Conservation (phyloP, 1,284 basidiomycete species). For the Fomitopsis schrenkii region DNA sequence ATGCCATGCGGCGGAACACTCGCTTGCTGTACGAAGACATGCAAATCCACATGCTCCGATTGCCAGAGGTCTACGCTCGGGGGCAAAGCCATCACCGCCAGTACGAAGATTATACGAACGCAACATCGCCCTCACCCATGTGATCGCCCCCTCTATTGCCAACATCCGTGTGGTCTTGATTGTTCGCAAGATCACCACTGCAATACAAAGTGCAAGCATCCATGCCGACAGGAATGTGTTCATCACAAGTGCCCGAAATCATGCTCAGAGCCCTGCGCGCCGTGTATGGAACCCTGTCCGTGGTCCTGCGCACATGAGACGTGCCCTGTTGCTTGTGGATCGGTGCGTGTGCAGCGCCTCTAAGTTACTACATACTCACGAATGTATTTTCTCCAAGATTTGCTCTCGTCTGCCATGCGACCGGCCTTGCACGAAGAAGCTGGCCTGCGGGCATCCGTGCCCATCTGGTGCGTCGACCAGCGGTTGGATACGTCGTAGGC, state of each 20-base stretch:
- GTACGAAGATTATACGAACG: constrained; percentile 22
- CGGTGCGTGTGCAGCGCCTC: constrained; percentile 40
- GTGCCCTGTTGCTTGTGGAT: constrained; percentile 69
- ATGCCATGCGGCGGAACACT: constrained; percentile 40
- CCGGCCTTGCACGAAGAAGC: constrained; percentile 39
- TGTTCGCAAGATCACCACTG: constrained; percentile 53
- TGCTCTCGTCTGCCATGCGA: constrained; percentile 70
- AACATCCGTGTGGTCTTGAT: constrained; percentile 46
- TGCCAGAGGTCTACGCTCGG: constrained; percentile 38
- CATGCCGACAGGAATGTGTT: constrained; percentile 54
- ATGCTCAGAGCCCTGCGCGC: constrained; percentile 57
- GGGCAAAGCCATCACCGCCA: not conserved
- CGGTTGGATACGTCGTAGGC: not conserved
- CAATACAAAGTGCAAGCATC: constrained; percentile 38
- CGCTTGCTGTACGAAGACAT: constrained; percentile 53
- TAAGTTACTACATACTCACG: not conserved
- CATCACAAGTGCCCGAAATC: constrained; percentile 43
- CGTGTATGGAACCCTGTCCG: constrained; percentile 58
- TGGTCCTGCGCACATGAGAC: constrained; percentile 51
- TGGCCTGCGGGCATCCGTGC: constrained; percentile 62
- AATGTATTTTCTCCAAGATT: constrained; percentile 35
- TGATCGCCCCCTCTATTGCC: constrained; percentile 51
- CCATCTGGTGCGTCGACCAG: constrained; percentile 49
- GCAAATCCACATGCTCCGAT: constrained; percentile 42
- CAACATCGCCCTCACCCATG: constrained; percentile 49